phyloP scores from a whole-genome alignment of 2,329 filamentous ascomycete genomes.

The Beauveria asiatica region DNA sequence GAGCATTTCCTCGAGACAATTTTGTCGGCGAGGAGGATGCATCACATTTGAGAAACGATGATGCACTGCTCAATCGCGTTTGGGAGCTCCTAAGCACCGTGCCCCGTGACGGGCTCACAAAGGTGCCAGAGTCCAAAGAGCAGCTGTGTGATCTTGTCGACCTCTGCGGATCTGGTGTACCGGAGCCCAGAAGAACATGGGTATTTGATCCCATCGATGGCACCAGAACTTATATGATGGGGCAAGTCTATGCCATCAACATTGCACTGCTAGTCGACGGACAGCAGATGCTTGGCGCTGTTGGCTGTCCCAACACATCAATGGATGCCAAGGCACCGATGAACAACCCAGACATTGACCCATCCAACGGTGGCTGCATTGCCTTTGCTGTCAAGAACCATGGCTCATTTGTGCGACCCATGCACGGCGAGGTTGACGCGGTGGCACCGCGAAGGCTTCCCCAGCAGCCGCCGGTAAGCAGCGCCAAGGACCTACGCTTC shows the following conservation, averaged over 20 bases:
- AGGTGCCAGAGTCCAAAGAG: slow-evolving; percentile 29
- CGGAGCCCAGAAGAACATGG: slow-evolving; percentile 36
- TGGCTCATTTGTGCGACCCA: slow-evolving; percentile 38
- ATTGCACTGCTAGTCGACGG: slow-evolving; percentile 43
- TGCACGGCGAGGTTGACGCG: slow-evolving; percentile 21
- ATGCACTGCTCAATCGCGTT: slow-evolving; percentile 35
- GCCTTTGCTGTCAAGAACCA: slow-evolving; percentile 40
- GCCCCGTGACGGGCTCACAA: slow-evolving; percentile 17
- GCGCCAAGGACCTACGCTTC: slow-evolving; percentile 27
- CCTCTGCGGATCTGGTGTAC: slow-evolving; percentile 35
- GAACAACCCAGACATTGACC: slow-evolving; percentile 35
- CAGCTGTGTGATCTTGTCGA: slow-evolving; percentile 46
- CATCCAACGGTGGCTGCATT: slow-evolving; percentile 36
- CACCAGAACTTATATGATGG: slow-evolving; percentile 46
- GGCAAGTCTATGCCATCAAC: slow-evolving; percentile 50
- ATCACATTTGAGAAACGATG: slow-evolving; percentile 34
- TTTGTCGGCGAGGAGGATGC: slow-evolving; percentile 51
- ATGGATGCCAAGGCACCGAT: slow-evolving; percentile 30
- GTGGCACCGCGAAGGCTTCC: slow-evolving; percentile 25
- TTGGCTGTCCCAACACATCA: slow-evolving; percentile 40
- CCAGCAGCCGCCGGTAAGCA: slow-evolving; percentile 17
- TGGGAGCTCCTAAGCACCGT: slow-evolving; percentile 33
- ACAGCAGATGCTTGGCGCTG: slow-evolving; percentile 39
- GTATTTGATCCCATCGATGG: slow-evolving; percentile 55
- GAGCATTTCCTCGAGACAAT: slow-evolving; percentile 40